Conservation (phyloP, 768 basidiomycete species). For the Tephrocybe sp. region DNA sequence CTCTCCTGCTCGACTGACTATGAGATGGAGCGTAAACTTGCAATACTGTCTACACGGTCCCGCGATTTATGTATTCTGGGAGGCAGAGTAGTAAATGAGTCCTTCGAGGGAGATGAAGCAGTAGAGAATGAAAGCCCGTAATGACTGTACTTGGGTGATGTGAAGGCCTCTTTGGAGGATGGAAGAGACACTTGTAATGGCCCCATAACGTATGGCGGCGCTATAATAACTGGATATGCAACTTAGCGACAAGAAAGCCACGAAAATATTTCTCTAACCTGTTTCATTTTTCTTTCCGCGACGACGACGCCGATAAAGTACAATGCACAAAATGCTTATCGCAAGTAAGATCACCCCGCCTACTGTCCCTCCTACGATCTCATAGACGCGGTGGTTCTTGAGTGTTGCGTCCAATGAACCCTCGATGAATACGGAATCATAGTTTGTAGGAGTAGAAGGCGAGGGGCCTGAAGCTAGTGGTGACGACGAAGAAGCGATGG, state of each 20-base stretch:
- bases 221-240: background rate
- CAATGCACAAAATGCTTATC: background rate
- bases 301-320: conserved; percentile 7
- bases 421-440: background rate
- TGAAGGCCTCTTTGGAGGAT: conserved; percentile 30
- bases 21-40: background rate
- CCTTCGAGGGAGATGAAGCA: conserved; percentile 16
- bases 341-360: conserved; percentile 9
- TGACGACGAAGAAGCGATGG: no score
- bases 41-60: background rate
- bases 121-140: conserved; percentile 27
- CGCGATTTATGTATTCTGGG: conserved; percentile 2
- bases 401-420: background rate
- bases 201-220: conserved; percentile 20
- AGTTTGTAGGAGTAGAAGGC: background rate
- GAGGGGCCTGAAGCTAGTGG: no score
- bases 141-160: conserved; percentile 27
- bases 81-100: conserved; percentile 16
- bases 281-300: background rate
- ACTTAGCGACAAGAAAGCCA: background rate
- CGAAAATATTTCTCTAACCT: background rate
- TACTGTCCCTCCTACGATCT: conserved; percentile 14
- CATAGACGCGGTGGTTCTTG: background rate
- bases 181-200: conserved; percentile 27
- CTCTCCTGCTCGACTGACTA: background rate